Evolutionary conservation across 2,329 filamentous ascomycete genomes (phyloP).

Genomic region (Parastagonospora nodorum): DNA sequence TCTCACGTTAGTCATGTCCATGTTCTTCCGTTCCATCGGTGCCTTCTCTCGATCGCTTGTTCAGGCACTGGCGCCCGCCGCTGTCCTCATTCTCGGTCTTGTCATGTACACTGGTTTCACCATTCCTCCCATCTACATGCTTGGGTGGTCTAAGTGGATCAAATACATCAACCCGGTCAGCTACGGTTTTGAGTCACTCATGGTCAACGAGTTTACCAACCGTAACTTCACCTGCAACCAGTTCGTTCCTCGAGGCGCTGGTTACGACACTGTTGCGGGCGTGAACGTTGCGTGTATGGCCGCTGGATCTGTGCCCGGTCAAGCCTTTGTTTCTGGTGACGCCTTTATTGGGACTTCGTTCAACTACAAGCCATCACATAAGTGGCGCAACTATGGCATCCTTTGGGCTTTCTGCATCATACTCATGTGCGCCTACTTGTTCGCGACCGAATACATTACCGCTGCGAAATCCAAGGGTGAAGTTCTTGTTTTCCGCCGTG

Average conservation of each 20-base stretch:
- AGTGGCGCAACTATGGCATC: slow-evolving; percentile 56
- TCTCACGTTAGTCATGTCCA: slow-evolving; percentile 78
- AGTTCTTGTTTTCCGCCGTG: slow-evolving; percentile 56
- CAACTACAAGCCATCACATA: slow-evolving; percentile 44
- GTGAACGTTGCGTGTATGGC: slow-evolving; percentile 47
- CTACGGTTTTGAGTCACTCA: slow-evolving; percentile 79
- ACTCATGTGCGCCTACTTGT: slow-evolving; percentile 50
- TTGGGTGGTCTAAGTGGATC: slow-evolving; percentile 81
- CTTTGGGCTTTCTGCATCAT: slow-evolving; percentile 52
- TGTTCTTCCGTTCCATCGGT: slow-evolving; percentile 84
- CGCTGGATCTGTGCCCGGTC: slow-evolving; percentile 49
- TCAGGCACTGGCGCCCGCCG: slow-evolving; percentile 62
- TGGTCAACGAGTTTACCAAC: slow-evolving; percentile 80
- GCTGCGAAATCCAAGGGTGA: slow-evolving; percentile 59
- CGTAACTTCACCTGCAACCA: slow-evolving; percentile 61
- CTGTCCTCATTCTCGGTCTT: slow-evolving; percentile 66
- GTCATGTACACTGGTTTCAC: slow-evolving; percentile 72
- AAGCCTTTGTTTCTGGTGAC: slow-evolving; percentile 46
- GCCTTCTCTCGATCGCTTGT: slow-evolving; percentile 71
- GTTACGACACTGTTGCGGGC: slow-evolving; percentile 44
- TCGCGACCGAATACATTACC: slow-evolving; percentile 53
- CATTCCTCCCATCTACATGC: slow-evolving; percentile 66
- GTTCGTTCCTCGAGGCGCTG: slow-evolving; percentile 50
- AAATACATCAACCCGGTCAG: slow-evolving; percentile 79
- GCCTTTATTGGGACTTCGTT: slow-evolving; percentile 44